phyloP scores from a whole-genome alignment of 306 rosid species.

The Boehmeria nivea region DNA sequence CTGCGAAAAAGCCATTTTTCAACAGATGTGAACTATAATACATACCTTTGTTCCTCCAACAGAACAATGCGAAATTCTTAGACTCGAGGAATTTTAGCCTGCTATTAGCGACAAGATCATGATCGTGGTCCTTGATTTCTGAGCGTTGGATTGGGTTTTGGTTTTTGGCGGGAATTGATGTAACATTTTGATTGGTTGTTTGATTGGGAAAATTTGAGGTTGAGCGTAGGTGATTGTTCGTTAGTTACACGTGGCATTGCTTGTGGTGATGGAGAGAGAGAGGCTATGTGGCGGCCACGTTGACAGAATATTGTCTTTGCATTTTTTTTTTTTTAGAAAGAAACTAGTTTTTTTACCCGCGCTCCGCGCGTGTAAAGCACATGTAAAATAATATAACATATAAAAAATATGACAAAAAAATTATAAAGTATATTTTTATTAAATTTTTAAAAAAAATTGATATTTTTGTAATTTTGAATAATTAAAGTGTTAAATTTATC shows the following conservation, averaged over 20 bases:
- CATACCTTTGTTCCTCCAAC: not conserved
- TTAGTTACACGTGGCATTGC: constrained; percentile 5
- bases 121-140: not conserved
- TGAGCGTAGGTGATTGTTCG: not conserved
- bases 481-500: no score
- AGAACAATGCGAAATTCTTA: not conserved
- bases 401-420: no score
- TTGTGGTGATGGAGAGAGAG: not conserved
- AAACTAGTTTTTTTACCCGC: no score
- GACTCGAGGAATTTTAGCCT: not conserved
- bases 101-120: not conserved
- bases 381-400: no score
- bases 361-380: no score
- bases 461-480: no score
- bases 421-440: no score
- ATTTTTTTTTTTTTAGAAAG: no score
- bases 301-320: not conserved
- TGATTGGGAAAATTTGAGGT: not conserved
- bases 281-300: constrained; percentile 18
- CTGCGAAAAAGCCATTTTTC: constrained; percentile 40
- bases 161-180: not conserved
- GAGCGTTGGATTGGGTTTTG: not conserved
- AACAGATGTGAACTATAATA: not conserved
- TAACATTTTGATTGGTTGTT: not conserved
- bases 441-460: no score